Base-by-base conservation (phyloP, 805 yeast genomes). In the Metschnikowia koreensis region DNA sequence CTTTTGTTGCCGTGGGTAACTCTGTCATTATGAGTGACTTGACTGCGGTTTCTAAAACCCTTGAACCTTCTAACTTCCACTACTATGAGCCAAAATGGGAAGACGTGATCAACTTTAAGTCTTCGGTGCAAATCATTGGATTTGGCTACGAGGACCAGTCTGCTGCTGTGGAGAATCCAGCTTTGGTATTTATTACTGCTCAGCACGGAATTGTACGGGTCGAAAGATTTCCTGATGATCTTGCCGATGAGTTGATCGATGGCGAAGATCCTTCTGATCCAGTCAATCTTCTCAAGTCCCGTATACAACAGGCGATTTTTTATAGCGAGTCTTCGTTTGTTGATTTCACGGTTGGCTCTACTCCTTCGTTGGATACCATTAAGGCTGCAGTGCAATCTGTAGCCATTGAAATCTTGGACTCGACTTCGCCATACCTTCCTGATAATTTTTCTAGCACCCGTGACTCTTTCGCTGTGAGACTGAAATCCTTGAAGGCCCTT, bases 301-400 rank as follows among this genome's bases (percentile, higher is more conserved):
- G 85, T 59, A 81, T 93, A 22, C 94, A 87, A 58, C 97, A 92
- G 67, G 96, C 92, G 0, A 81, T 92, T 1, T 86, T 84, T 60
- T 87, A 81, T 55, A 77, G 82, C 1, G 68, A 73, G 66, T 62
- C 77, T 67, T 41, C 74, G 2, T 78, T 74, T 12, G 67, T 81
- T 3, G 75, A 76, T 8, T 67, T 82, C 50, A 76, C 77, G 29
- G 66, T 84, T 17, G 83, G 80, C 54, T 54, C 57, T 2, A 84
- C 55, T 0, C 59, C 48, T 43, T 46, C 65, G 4, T 53, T 57
- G 7, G 54, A 53, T 5, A 50, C 52, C 0, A 54, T 70, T 1
- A 29, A 52, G 17, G 53, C 61, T 13, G 71, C 92, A n/a, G 65
- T 87, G 3, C 54, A 66, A 1, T 60, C 68, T 6, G 78, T 88